phyloP scores from a whole-genome alignment of 805 yeast genomes.

The Wickerhamomyces ciferrii region DNA sequence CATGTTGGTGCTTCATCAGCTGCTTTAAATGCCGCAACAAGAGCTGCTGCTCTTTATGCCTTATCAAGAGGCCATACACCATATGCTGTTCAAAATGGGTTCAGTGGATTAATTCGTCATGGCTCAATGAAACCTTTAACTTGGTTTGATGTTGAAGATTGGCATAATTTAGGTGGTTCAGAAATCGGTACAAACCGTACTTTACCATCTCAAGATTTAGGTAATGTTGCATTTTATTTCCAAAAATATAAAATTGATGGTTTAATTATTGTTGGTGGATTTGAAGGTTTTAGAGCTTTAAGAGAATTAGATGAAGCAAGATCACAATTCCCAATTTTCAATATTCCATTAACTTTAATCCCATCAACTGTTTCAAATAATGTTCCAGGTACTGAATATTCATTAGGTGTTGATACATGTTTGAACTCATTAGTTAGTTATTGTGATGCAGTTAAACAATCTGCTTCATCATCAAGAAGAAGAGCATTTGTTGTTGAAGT shows the following conservation, averaged over 20 bases:
- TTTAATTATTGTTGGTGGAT: conserved; percentile 88
- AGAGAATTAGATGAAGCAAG: conserved; percentile 79
- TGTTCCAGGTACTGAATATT: conserved; percentile 98
- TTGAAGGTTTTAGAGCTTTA: conserved; percentile 89
- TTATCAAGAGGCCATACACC: conserved; percentile 86
- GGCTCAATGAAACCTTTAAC: conserved; percentile 70
- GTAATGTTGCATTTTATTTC: conserved; percentile 88
- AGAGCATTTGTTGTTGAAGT: conserved; percentile 96
- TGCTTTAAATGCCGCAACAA: conserved; percentile 87
- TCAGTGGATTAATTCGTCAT: conserved; percentile 85
- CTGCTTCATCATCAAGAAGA: conserved; percentile 91
- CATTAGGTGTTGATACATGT: conserved; percentile 94
- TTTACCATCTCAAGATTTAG: conserved; percentile 76
- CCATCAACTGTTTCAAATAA: conserved; percentile 97
- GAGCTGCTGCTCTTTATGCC: conserved; percentile 88
- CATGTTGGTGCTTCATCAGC: conserved; percentile 98
- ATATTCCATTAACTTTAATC: conserved; percentile 88
- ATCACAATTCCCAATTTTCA: conserved; percentile 76
- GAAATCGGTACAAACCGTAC: conserved; percentile 95
- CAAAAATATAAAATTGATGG: conserved; percentile 89
- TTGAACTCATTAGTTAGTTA: conserved; percentile 84
- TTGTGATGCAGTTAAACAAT: conserved; percentile 92
- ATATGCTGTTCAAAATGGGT: conserved; percentile 90
- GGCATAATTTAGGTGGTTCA: conserved; percentile 91
- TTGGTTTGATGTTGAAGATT: conserved; percentile 85